Base-by-base conservation (phyloP, 2,329 filamentous ascomycete species). In the Colletotrichum somersetense region DNA sequence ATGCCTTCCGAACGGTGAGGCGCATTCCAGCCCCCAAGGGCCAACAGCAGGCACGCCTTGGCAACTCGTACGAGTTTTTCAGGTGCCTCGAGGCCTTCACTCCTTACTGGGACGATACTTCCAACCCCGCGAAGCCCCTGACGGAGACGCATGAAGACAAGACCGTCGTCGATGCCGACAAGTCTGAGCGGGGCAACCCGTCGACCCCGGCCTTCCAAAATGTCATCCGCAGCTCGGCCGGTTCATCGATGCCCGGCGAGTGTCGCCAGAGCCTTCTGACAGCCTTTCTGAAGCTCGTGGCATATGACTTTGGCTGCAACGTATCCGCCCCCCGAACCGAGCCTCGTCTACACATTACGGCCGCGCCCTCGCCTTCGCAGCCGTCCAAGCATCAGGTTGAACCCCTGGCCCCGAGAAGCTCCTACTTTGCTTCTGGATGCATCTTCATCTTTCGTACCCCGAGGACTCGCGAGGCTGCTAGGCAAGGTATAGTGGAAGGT, bases 1-100 rank as follows among this genome's bases (percentile, higher is more conserved):
- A 86, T 52, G 90, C 89, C 10, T 92, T 90, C 77, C 87, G 89
- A 35, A 89, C 88, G 1, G 86, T 91, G 66, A 86, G 89, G 33
- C 86, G 90, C 56, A 82, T 91, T n/a, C 84, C 85, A 7, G 81
- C 87, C 0, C 84, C 85, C 44, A 85, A 85, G 52, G 90, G 89
- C 52, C 85, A 86, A 76, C 81, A 84, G 57, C 83, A 86, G 46
- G 84, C 86, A 40, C 86, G 89, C 8, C 80, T 92, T 10, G 90
- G 90, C 18, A 91, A 91, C 75, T 86, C 88, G 6, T 91, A 91
- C 75, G 90, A 91, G 79, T 91, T 92, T 79, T 92, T 88, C 80
- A 88, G 88, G 64, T 88, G 89, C 75, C 82, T 92, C 26, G 90
- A 92, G 75, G 78, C 85, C 35, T 85, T 91, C 76, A 87, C 89